Base-by-base conservation (phyloP, 1,139 yeast genomes). In the Kurtzmaniella quercitrusa region DNA sequence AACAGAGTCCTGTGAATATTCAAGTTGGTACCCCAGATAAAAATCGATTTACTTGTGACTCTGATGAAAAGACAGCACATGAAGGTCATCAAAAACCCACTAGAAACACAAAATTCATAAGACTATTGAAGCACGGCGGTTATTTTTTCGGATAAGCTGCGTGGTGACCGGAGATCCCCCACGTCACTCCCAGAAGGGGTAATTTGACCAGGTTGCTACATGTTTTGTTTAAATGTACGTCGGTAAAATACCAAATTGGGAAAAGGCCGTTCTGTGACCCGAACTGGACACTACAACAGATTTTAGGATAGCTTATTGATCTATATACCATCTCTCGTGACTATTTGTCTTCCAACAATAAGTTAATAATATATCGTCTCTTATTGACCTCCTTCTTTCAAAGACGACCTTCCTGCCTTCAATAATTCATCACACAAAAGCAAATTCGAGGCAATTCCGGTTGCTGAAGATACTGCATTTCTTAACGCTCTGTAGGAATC, bases 401-500 rank as follows among this genome's bases (percentile, higher is more conserved):
- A 75, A 19, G 95, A 85, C 14, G 95, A 86, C 57, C 95, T 81
- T 42, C 98, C 98, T 5, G 98, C 98, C 70, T 93, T 90, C 61
- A 94, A 77, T 55, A 94, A 77, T 68, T 94, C 98, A 66, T 94
- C 99, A 70, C 98, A 93, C 50, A 93, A 75, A 54, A 94, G 75
- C 57, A 94, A 73, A 63, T 94, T 94, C 50, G 94, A 83, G 1
- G 98, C 93, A 59, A 94, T 94, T 45, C 97, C 96, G 4, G 95
- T 85, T 37, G 98, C 96, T 42, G 95, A 83, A 43, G 91, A 82
- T 45, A 94, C 73, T 21, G 96, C 96, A 63, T 94, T 93, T 69
- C 98, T 81, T 48, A 93, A 70, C 38, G 93, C 98, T 54, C 98
- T 75, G 72, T 80, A 93, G 33, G 95, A 86, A 67, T 94, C 99